These are phyloP conservation scores for Arbutus unedo DNA, from an alignment of 148 eudicot genomes.

Conservation along the genomic window DNA sequence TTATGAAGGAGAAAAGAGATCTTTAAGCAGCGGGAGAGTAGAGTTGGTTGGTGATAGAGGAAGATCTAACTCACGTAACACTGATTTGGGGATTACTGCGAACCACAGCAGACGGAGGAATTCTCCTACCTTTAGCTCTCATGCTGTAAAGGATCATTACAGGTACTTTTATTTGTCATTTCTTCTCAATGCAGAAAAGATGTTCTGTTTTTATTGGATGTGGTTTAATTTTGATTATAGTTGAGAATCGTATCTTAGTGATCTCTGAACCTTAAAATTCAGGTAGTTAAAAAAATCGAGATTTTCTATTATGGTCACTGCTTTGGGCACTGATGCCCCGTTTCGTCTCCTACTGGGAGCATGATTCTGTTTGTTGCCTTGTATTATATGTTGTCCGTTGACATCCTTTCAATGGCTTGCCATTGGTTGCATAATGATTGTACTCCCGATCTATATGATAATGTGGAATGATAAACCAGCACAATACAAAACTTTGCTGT, in stretches of 20 bases:
- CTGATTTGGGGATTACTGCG: slow-evolving; percentile 46
- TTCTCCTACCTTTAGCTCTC: slow-evolving; percentile 66
- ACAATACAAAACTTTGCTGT: background rate
- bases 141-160: slow-evolving; percentile 48
- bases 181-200: background rate
- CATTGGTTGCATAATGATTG: background rate
- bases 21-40: slow-evolving; percentile 27
- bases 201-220: slow-evolving; percentile 6
- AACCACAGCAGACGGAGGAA: slow-evolving; percentile 53
- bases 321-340: background rate
- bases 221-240: background rate
- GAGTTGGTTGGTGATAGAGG: slow-evolving; percentile 58
- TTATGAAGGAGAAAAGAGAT: slow-evolving; percentile 36
- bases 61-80: slow-evolving; percentile 55
- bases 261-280: background rate
- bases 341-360: background rate
- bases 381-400: background rate
- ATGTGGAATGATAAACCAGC: background rate
- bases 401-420: background rate
- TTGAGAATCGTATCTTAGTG: slow-evolving; percentile 1
- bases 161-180: slow-evolving; percentile 40
- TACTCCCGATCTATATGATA: background rate
- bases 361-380: background rate
- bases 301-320: background rate
- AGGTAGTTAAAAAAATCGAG: background rate